These are phyloP conservation scores for Phyllosticta capitalensis DNA, from an alignment of 2,329 filamentous ascomycete genomes.

Conservation along the genomic window DNA sequence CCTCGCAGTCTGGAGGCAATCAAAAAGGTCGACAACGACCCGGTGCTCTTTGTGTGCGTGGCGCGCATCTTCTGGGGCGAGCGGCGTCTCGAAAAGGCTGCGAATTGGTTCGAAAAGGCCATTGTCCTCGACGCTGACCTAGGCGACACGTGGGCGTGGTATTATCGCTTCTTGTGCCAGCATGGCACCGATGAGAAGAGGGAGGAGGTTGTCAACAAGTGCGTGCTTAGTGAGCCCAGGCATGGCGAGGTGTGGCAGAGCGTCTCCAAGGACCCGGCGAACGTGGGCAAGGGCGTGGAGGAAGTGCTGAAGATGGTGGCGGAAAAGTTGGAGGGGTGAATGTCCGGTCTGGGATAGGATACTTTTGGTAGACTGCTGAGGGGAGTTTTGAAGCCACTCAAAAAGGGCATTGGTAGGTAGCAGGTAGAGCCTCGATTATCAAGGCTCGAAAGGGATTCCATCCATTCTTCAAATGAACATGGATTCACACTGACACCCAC, in stretches of 20 bases:
- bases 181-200: constrained; percentile 94
- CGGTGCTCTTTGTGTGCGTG: constrained; percentile 79
- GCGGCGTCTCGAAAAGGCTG: constrained; percentile 82
- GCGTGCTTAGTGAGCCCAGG: constrained; percentile 71
- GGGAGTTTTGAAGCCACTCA: too few species aligned
- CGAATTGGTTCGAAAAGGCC: constrained; percentile 96
- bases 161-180: constrained; percentile 84
- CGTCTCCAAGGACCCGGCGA: constrained; percentile 75
- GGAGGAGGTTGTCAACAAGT: constrained; percentile 72
- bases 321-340: constrained; percentile 34
- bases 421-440: too few species aligned
- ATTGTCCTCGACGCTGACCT: constrained; percentile 76
- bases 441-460: too few species aligned
- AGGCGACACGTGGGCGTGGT: constrained; percentile 97
- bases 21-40: constrained; percentile 91
- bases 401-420: too few species aligned
- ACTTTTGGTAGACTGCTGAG: neutral
- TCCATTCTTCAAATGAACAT: too few species aligned
- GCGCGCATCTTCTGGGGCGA: constrained; percentile 96
- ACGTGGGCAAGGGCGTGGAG: constrained; percentile 64
- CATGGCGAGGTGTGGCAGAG: constrained; percentile 90
- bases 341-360: too few species aligned
- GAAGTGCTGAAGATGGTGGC: constrained; percentile 77
- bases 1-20: constrained; percentile 87
- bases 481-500: too few species aligned